Evolutionary conservation across 2,329 filamentous ascomycete genomes (phyloP).

Genomic region (Botrytis aclada): DNA sequence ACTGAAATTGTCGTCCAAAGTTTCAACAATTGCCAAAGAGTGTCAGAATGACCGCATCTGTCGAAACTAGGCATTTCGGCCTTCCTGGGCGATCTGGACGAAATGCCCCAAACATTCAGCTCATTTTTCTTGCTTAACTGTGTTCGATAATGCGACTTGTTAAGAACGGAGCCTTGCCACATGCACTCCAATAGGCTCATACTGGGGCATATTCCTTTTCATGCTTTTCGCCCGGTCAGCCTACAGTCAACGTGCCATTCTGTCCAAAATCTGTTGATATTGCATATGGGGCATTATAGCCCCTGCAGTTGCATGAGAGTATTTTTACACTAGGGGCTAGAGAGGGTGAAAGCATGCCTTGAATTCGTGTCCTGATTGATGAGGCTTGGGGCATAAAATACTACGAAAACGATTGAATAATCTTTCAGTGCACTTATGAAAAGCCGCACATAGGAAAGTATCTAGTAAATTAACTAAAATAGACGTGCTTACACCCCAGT

Average conservation of each 20-base stretch:
- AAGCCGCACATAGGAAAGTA: neutral
- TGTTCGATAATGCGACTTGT: neutral
- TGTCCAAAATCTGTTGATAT: neutral
- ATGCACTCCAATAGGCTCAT: too few species aligned
- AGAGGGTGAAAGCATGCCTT: neutral
- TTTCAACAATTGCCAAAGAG: neutral
- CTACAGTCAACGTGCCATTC: neutral
- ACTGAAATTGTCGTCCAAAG: neutral
- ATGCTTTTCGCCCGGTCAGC: neutral
- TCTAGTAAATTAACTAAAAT: neutral
- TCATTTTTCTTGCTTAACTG: neutral
- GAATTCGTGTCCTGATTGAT: neutral
- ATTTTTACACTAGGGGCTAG: neutral
- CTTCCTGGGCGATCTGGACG: neutral
- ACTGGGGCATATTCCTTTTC: neutral
- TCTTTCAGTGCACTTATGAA: neutral
- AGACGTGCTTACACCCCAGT: neutral
- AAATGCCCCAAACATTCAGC: neutral
- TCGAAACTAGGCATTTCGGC: neutral
- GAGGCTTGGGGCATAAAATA: neutral
- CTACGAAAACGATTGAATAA: neutral
- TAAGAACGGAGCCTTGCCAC: neutral
- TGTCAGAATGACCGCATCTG: neutral
- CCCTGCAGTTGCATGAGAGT: neutral
- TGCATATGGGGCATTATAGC: neutral